These are phyloP conservation scores for Wickerhamiella hasegawae DNA, from an alignment of 805 yeast species.

Conservation along the genomic window DNA sequence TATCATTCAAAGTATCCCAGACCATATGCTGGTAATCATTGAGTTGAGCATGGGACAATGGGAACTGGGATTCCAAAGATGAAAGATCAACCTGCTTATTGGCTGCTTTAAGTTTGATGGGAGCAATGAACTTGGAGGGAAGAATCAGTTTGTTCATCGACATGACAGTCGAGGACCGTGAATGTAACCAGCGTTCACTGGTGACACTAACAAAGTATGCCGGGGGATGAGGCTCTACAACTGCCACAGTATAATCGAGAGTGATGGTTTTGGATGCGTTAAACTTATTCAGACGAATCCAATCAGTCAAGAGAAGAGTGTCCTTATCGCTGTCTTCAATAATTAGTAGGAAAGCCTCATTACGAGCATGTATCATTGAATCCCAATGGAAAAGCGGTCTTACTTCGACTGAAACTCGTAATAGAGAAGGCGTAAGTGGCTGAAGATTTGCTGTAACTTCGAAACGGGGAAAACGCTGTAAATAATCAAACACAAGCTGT, in stretches of 20 bases:
- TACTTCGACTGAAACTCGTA: slow-evolving; percentile 51
- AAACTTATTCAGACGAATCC: slow-evolving; percentile 33
- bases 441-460: slow-evolving; percentile 43
- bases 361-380: slow-evolving; percentile 37
- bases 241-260: slow-evolving; percentile 48
- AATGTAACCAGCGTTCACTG: slow-evolving; percentile 78
- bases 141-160: slow-evolving; percentile 32
- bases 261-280: slow-evolving; percentile 38
- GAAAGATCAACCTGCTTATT: slow-evolving; percentile 1
- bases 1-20: slow-evolving; percentile 30
- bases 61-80: neutral
- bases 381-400: slow-evolving; percentile 74
- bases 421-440: slow-evolving; percentile 58
- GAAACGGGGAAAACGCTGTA: slow-evolving; percentile 61
- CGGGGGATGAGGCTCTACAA: slow-evolving; percentile 44
- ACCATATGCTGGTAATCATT: slow-evolving; percentile 1
- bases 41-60: neutral
- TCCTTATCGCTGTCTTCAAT: slow-evolving; percentile 83
- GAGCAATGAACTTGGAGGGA: slow-evolving; percentile 52
- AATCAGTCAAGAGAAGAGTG: slow-evolving; percentile 42
- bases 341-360: slow-evolving; percentile 50
- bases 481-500: slow-evolving; percentile 30
- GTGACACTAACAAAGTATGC: slow-evolving; percentile 54
- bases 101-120: slow-evolving; percentile 42
- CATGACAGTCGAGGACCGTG: slow-evolving; percentile 47